Base-by-base conservation (phyloP, 306 rosid species). In the Rosa rugosa region DNA sequence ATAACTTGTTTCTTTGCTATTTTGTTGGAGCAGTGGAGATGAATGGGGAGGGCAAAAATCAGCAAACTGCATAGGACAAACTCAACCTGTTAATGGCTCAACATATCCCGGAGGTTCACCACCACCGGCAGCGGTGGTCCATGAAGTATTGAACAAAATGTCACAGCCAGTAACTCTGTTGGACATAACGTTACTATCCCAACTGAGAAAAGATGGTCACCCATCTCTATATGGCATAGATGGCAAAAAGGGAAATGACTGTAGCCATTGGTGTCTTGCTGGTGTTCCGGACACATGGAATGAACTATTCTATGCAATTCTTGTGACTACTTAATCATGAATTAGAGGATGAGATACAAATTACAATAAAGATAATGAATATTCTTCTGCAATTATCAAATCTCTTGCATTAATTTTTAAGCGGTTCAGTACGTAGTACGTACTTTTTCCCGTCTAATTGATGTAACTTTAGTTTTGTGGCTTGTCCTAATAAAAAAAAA, bases 281-380 rank as follows among this genome's bases (percentile, higher is more conserved):
- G 87, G 83, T 69, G 80, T 84, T 4, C 87, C 87, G 5, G 80
- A 84, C 41, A 77, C 87, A 1, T 84, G 84, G 87, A 84, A 80
- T 40, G 25, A 77, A 56, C 77, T 80, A 20, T 36, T 84, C 0
- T 73, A 76, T 12, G 82, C 87, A 6, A 49, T 36, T 56, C 72
- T 80, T 49, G 53, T 72, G 6, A 8, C 53, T 18, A 59, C 7
- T 67, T 41, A 38, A 67, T 25, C 38, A 60, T n/a, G 63, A 57
- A 22, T 22, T 10, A 60, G 67, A 59, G 1, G 34, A n/a, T 10
- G 65, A 59, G 20, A 23, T 57, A 23, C 38, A 60, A 10, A 22
- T 23, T 60, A 60, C 7, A 18, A 54, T 54, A 54, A 54, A 54
- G 2, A 50, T 1, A 50, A 50, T 13, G n/a, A 18, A 5, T 17